phyloP scores from a whole-genome alignment of 1,139 yeast species.

The Nematodospora anomalae region DNA sequence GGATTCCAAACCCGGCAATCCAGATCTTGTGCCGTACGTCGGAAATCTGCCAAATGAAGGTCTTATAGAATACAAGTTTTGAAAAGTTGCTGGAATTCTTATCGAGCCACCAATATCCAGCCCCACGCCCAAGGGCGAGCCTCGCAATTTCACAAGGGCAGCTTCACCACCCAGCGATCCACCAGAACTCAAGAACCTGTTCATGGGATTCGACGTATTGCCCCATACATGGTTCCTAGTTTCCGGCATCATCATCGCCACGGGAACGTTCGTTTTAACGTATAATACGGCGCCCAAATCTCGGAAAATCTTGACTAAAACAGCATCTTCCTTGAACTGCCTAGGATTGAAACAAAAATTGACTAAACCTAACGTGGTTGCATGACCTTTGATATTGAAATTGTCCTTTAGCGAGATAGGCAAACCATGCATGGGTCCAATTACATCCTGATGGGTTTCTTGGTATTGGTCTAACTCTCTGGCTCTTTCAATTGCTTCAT shows the following conservation, averaged over 20 bases:
- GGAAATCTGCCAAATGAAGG: slow-evolving; percentile 67
- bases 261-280: slow-evolving; percentile 47
- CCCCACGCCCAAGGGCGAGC: slow-evolving; percentile 67
- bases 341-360: slow-evolving; percentile 52
- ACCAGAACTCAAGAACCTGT: slow-evolving; percentile 41
- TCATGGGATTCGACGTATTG: slow-evolving; percentile 40
- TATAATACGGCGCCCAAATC: slow-evolving; percentile 69
- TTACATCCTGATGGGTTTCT: slow-evolving; percentile 46
- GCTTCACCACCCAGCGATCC: slow-evolving; percentile 84
- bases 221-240: slow-evolving; percentile 43
- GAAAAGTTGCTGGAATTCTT: slow-evolving; percentile 72
- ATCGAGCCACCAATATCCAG: slow-evolving; percentile 80
- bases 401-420: slow-evolving; percentile 78
- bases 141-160: slow-evolving; percentile 61
- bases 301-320: slow-evolving; percentile 18
- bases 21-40: slow-evolving; percentile 39
- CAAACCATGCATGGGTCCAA: slow-evolving; percentile 77
- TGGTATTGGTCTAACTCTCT: slow-evolving; percentile 38
- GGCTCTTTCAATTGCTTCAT: slow-evolving; percentile 37
- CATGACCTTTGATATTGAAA: slow-evolving; percentile 54
- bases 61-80: slow-evolving; percentile 65
- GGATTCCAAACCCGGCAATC: slow-evolving; percentile 59
- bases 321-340: slow-evolving; percentile 39
- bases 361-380: slow-evolving; percentile 57
- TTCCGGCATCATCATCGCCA: slow-evolving; percentile 49